Base-by-base conservation (phyloP, 2,329 filamentous ascomycete genomes). In the Paecilomyces sp. region DNA sequence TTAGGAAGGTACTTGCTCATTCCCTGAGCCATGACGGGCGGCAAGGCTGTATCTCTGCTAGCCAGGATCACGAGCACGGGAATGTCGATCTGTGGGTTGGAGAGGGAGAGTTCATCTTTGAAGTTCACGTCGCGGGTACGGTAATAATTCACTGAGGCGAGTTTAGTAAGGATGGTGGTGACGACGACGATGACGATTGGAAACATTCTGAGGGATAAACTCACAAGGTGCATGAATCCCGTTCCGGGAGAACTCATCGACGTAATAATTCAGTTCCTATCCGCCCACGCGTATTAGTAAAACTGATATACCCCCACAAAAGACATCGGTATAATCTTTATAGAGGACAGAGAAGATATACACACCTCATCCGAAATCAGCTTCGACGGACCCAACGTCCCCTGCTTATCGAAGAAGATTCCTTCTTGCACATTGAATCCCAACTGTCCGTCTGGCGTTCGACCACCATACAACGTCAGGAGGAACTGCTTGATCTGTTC, bases 61-160 rank as follows among this genome's bases (percentile, higher is more conserved):
- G 91, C 92, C 60, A 84, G 81, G 62, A 97, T 83, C 72, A 92
- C 91, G 66, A 97, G 79, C 3, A 87, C 81, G 0, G 91, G 90
- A 67, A 85, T 78, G 54, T 80, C 75, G 57, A 90, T 78, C 59
- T 73, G 80, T 3, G 62, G 64, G 50, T 68, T 70, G 2, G 74
- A 64, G 58, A 77, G 68, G 53, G 66, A 63, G 22, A 73, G 65
- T 53, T 97, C 94, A 63, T 97, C 91, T 50, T 90, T 83, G 70
- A 81, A 89, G 74, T 96, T 96, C 63, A 88, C 74, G 72, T 84
- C 78, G 22, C 84, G 80, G 2, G 84, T 89, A 52, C 92, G 86
- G 77, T 99, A 99, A 90, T 91, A 97, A 75, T 92, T 94, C 61
- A 91, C 81, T 82, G 18, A 7, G 55, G 55, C 9, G 61, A 31